Base-by-base conservation (phyloP, 1,139 yeast genomes). In the Kodamaea sp. region DNA sequence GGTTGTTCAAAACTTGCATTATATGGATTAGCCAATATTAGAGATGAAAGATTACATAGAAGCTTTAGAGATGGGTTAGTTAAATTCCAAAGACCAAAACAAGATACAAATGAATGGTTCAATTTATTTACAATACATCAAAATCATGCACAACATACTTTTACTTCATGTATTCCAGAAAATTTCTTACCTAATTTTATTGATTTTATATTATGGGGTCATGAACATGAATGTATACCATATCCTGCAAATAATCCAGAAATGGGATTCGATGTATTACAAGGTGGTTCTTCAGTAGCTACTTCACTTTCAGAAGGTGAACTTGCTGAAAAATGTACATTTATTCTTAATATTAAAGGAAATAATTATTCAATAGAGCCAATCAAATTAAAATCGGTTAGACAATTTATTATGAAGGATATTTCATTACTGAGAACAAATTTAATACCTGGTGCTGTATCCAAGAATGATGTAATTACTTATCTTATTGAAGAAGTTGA, bases 251-350 rank as follows among this genome's bases (percentile, higher is more conserved):
- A 67, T 34, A 89, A 88, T 54, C 75, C 84, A 0, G 75, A 75
- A 20, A 80, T 79, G 24, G 83, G 81, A 1, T 88, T 90, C 55
- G 80, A 80, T 44, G 89, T 90, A 0, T 69, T 94, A 32, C 96
- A 90, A 57, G 95, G 96, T 0, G 99, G 99, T 0, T 87, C 96
- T 2, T 86, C 96, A 0, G 85, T 92, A 11, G 97, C 96, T 0
- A 92, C 99, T 0, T 84, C 96, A 9, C 67, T 94, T 29, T 78
- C 85, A 38, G 95, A 85, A 39, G 95, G 95, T 3, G 99, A 92
- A 55, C 76, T 88, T 0, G 73, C 78, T 9, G 78, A 75, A 28
- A 94, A 92, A 56, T 73, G 79, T 54, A 90, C 82, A 0, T 90
- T 85, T 41, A 67, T 92, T 1, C 50, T 94, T 48, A 79, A 77